Conservation (phyloP, 305 asterid genomes). For the Galium porrigens region DNA sequence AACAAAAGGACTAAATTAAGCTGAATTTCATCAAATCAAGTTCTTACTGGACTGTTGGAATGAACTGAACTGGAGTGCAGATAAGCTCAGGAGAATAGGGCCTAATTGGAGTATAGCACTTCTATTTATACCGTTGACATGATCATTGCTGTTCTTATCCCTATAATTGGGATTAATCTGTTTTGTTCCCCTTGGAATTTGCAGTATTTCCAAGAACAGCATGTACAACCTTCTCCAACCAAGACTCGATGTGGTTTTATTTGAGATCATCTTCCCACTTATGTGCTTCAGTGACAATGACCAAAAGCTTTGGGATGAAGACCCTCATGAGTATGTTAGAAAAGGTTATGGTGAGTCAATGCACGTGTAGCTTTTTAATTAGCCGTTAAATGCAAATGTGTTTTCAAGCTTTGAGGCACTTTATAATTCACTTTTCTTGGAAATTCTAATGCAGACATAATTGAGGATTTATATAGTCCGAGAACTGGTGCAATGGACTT, state of each 20-base stretch:
- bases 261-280: constrained; percentile 84
- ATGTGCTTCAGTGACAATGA: constrained; percentile 96
- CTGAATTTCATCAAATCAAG: too few relatives aligned
- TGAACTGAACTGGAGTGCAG: too few relatives aligned
- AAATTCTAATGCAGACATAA: constrained; percentile 49
- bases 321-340: constrained; percentile 96
- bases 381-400: neutral
- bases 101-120: too few relatives aligned
- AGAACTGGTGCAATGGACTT: constrained; percentile 99
- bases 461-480: constrained; percentile 95
- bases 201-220: constrained; percentile 74
- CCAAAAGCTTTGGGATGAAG: constrained; percentile 96
- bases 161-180: neutral
- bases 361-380: neutral
- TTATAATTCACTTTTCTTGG: neutral
- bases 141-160: neutral
- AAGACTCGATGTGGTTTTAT: constrained; percentile 66
- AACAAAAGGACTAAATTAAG: too few relatives aligned
- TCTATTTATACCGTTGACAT: neutral
- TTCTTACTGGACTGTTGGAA: too few relatives aligned
- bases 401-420: neutral
- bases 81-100: too few relatives aligned
- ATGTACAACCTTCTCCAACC: constrained; percentile 84
- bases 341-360: constrained; percentile 81
- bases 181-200: constrained; percentile 13